Percentiles rank a stretch among this genome's conserved stretches.
These are phyloP conservation scores for Tetracentron sinense DNA, from an alignment of 164 flowering plant species.

Conservation along the genomic window DNA sequence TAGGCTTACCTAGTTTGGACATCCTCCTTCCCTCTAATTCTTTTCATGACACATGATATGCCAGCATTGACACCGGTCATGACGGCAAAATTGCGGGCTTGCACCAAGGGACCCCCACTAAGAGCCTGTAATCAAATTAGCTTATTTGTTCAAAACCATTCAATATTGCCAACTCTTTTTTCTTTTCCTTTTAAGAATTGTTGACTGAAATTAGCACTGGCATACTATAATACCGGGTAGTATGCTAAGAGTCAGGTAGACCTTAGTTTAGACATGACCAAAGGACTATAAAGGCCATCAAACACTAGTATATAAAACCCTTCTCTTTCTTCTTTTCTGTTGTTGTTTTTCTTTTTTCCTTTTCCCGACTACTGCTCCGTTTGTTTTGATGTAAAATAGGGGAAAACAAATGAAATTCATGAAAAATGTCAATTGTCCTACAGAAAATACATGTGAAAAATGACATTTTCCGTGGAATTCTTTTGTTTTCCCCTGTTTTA, in stretches of 20 bases:
- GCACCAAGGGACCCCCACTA: slow-evolving; percentile 81
- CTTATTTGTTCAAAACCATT: not conserved
- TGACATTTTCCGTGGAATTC: too few species aligned
- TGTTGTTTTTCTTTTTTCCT: too few species aligned
- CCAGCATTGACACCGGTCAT: slow-evolving; percentile 98
- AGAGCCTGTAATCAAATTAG: slow-evolving; percentile 54
- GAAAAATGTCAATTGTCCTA: too few species aligned
- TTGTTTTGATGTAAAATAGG: too few species aligned
- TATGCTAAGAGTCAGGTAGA: too few species aligned
- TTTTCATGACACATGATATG: slow-evolving; percentile 79
- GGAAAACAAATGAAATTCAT: too few species aligned
- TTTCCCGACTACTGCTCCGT: too few species aligned
- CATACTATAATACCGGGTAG: not conserved
- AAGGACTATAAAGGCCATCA: not conserved
- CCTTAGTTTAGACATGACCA: not conserved
- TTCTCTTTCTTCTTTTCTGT: too few species aligned
- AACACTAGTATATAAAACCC: not conserved
- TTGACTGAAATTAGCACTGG: not conserved
- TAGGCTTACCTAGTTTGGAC: slow-evolving; percentile 63
- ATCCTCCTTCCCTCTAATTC: slow-evolving; percentile 93
- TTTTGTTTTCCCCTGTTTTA: too few species aligned
- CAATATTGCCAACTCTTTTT: not conserved
- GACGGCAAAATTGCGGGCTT: slow-evolving; percentile 96
- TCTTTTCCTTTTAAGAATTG: not conserved
- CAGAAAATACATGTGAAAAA: too few species aligned